These are phyloP conservation scores for Penicillium sp. DNA, from an alignment of 2,329 filamentous ascomycete species.

Conservation along the genomic window DNA sequence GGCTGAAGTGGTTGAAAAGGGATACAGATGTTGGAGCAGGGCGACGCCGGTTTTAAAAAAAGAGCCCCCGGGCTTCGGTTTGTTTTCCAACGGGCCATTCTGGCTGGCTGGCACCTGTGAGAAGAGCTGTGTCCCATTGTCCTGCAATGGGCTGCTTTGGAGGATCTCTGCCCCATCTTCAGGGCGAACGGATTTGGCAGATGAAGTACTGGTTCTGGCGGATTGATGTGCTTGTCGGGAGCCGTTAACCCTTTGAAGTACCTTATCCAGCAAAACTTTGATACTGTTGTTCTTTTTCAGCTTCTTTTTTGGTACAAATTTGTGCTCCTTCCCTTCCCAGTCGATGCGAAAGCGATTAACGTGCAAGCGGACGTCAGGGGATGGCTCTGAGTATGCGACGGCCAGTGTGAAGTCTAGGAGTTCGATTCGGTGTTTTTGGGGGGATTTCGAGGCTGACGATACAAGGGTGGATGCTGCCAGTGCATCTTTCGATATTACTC, in stretches of 20 bases:
- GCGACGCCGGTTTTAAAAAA: slow-evolving; percentile 1
- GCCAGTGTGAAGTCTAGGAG: slow-evolving; percentile 42
- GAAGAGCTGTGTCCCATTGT: slow-evolving; percentile 12
- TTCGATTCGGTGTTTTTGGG: slow-evolving; percentile 34
- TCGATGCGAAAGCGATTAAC: slow-evolving; percentile 32
- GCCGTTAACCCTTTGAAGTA: slow-evolving; percentile 15
- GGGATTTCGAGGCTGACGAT: slow-evolving; percentile 22
- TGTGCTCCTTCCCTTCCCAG: slow-evolving; percentile 22
- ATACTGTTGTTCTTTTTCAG: slow-evolving; percentile 24
- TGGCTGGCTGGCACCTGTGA: slow-evolving; percentile 15
- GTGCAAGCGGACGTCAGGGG: slow-evolving; percentile 30
- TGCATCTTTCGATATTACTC: slow-evolving; percentile 33
- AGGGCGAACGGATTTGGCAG: slow-evolving; percentile 9
- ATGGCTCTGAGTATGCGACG: slow-evolving; percentile 31
- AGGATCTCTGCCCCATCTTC: background rate
- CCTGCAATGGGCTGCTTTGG: background rate
- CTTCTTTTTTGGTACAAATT: slow-evolving; percentile 20
- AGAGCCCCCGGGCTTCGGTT: background rate
- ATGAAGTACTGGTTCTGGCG: background rate
- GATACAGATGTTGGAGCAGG: slow-evolving; percentile 15
- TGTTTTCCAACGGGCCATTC: background rate
- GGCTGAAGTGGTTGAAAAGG: background rate
- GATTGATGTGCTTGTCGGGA: background rate
- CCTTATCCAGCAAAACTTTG: slow-evolving; percentile 20
- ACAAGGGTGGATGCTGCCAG: slow-evolving; percentile 26